phyloP scores from a whole-genome alignment of 768 basidiomycete species.

The Thelephora ganbajun region DNA sequence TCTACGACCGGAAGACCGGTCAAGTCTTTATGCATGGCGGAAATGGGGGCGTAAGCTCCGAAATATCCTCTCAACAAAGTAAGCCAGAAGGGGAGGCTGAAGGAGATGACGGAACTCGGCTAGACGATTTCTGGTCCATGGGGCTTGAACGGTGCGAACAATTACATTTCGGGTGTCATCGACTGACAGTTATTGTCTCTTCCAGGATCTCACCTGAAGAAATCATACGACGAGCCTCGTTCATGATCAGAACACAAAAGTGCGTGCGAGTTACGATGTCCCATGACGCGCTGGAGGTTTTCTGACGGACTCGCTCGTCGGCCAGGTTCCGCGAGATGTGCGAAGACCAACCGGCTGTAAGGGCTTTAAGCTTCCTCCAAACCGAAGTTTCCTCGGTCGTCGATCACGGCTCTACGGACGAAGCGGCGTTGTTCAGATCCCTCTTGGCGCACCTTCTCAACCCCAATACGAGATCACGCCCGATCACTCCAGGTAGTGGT shows the following conservation, averaged over 20 bases:
- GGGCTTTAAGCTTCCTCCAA: slow-evolving; percentile 61
- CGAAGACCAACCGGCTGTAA: slow-evolving; percentile 41
- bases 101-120: slow-evolving; percentile 24
- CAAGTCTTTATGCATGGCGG: slow-evolving; percentile 65
- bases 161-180: too few relatives aligned
- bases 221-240: slow-evolving; percentile 48
- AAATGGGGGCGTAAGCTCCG: slow-evolving; percentile 37
- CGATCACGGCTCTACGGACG: slow-evolving; percentile 48
- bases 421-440: slow-evolving; percentile 47
- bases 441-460: slow-evolving; percentile 52
- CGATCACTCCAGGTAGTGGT: background rate
- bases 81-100: slow-evolving; percentile 1
- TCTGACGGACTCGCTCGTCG: background rate
- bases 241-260: slow-evolving; percentile 61
- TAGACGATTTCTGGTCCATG: slow-evolving; percentile 78
- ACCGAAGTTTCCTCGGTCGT: slow-evolving; percentile 58
- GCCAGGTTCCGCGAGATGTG: slow-evolving; percentile 78
- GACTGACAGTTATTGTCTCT: background rate
- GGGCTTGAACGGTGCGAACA: slow-evolving; percentile 40
- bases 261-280: slow-evolving; percentile 20
- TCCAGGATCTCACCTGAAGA: slow-evolving; percentile 47
- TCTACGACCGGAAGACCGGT: slow-evolving; percentile 46
- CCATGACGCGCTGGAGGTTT: background rate
- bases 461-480: slow-evolving; percentile 3
- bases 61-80: slow-evolving; percentile 3